These are phyloP conservation scores for Talaromyces adpressus DNA, from an alignment of 495 filamentous ascomycete species.

Conservation along the genomic window DNA sequence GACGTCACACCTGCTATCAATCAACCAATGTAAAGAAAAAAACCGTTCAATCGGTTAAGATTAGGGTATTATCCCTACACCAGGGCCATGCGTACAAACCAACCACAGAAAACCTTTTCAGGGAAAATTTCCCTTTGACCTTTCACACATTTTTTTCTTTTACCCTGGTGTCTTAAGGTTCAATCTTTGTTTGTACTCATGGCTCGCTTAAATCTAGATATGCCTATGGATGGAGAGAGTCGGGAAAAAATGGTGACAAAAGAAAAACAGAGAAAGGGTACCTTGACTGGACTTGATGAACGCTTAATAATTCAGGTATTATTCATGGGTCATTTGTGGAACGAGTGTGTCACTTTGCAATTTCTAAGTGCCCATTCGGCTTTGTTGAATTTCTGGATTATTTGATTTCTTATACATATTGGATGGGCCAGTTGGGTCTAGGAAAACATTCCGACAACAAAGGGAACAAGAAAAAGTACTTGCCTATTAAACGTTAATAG, in stretches of 20 bases:
- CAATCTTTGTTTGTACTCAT: background rate
- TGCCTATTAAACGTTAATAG: background rate
- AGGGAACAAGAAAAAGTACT: background rate
- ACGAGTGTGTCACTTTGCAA: background rate
- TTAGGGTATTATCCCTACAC: background rate
- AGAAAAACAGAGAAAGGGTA: background rate
- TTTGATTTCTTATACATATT: background rate
- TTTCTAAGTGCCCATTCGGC: background rate
- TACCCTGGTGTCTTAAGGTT: background rate
- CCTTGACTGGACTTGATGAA: background rate
- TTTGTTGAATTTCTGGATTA: background rate
- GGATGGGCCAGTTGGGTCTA: background rate
- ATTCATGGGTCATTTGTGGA: background rate
- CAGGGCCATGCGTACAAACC: background rate
- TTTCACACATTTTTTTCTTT: background rate
- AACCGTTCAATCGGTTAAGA: background rate
- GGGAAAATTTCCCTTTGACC: background rate
- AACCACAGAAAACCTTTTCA: background rate
- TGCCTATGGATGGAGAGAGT: background rate
- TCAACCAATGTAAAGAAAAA: background rate
- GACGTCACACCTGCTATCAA: background rate
- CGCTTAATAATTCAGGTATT: background rate
- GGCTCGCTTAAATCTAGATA: background rate
- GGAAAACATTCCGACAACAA: background rate
- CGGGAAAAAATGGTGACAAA: background rate